Evolutionary conservation across 179 eudicot species (phyloP), one percentile per base, ranked within the genome.

Genomic region (Beta corolliflora): DNA sequence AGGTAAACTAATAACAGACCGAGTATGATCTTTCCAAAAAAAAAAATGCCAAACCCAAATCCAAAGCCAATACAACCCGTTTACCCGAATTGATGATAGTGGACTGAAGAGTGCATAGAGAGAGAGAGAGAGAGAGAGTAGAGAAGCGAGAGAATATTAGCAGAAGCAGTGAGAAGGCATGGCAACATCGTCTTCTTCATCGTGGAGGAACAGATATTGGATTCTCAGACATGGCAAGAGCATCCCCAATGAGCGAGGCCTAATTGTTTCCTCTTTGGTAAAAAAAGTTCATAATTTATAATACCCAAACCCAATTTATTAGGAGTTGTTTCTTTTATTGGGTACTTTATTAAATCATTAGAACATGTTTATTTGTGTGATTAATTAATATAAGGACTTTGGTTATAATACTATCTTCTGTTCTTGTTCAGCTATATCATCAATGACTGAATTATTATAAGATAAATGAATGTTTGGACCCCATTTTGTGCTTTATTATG

Each of bases 141-240:
- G 23, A 16, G 23, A 66, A 36, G 53, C 36, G 36, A 31, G 36
- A 31, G 36, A 31, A 31, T 31, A 31, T 31, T 31, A 31, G 2
- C 36, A 36, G 46, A 13, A 5, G 1, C 4, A 21, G n/a, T 4
- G 18, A 13, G 58, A 79, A 72, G 45, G 5, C 69, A 66, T 55
- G 76, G 65, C 77, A 59, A 13, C 76, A 64, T 21, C 83, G 60
- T 45, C 83, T 29, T 50, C 80, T 16, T 79, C 84, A 12, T 81
- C 80, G 65, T 73, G 89, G 82, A 77, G 76, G 60, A 95, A 93
- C 88, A 85, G 85, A 58, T 95, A 92, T 77, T 95, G 98, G 98
- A 86, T 93, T 45, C 86, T 95, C 5, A 91, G 98, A 48, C 97
- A 95, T 84, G 98, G 98, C 52, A 93, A 89, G 81, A 93, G 97